Percentiles rank a stretch among this genome's conserved stretches.
phyloP scores from a whole-genome alignment of 768 basidiomycete species.

The Leccinum pellstonianum region DNA sequence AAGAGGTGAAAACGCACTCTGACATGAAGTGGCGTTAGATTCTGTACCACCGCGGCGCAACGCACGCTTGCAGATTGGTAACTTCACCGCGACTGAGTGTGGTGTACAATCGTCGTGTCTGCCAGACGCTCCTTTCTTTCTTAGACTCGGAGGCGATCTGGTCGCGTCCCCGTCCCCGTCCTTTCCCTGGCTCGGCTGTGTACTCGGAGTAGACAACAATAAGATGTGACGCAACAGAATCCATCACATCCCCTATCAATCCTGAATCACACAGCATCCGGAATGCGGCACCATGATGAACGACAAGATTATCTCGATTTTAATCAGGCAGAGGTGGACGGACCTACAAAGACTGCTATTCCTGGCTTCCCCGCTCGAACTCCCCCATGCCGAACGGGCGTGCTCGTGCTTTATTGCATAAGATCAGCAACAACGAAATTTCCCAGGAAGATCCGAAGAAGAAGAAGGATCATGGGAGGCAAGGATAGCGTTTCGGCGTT shows the following conservation, averaged over 20 bases:
- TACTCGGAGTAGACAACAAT: neutral
- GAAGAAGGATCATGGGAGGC: neutral
- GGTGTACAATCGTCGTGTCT: constrained; percentile 59
- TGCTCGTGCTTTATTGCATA: constrained; percentile 2
- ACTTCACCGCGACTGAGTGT: constrained; percentile 37
- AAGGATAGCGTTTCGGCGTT: neutral
- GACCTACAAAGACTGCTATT: constrained; percentile 70
- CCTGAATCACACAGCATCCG: constrained; percentile 71
- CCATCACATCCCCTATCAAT: constrained; percentile 73
- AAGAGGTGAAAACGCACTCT: constrained; percentile 3
- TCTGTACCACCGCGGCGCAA: constrained; percentile 60
- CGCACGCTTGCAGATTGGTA: constrained; percentile 52
- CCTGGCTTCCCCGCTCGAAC: constrained; percentile 58
- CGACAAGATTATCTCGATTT: constrained; percentile 71
- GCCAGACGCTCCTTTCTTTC: constrained; percentile 48
- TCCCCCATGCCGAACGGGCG: constrained; percentile 73
- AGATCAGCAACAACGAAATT: neutral
- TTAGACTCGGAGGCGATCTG: constrained; percentile 61
- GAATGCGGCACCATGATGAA: constrained; percentile 50
- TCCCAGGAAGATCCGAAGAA: constrained; percentile 6
- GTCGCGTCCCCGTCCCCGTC: constrained; percentile 63
- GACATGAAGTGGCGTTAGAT: constrained; percentile 9
- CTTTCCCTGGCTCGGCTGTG: neutral
- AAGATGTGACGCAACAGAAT: constrained; percentile 48
- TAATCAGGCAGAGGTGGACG: constrained; percentile 65